phyloP scores from a whole-genome alignment of 495 filamentous ascomycete genomes.

The Neurospora sp. region DNA sequence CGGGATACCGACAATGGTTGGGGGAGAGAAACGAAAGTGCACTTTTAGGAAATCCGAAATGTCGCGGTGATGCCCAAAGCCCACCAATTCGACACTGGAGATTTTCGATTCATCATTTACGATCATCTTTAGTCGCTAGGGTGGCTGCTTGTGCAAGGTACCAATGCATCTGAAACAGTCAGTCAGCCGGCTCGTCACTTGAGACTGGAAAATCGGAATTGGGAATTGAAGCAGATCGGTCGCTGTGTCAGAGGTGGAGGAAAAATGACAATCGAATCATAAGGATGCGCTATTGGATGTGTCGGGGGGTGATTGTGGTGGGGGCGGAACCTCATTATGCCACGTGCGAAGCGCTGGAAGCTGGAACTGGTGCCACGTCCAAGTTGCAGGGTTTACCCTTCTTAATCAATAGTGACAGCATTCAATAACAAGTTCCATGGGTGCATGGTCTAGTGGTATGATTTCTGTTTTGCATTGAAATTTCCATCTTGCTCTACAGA shows the following conservation, averaged over 20 bases:
- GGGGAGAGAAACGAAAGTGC: background rate
- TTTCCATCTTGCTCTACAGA: slow-evolving; percentile 2
- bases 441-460: slow-evolving; percentile 8
- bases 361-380: background rate
- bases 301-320: background rate
- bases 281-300: background rate
- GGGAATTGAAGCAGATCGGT: background rate
- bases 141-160: background rate
- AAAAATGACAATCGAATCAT: background rate
- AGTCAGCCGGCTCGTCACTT: background rate
- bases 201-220: background rate
- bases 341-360: background rate
- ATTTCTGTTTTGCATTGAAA: slow-evolving; percentile 9
- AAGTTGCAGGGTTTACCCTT: background rate
- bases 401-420: background rate
- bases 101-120: background rate
- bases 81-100: background rate
- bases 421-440: background rate
- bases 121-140: background rate
- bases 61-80: background rate
- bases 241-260: background rate
- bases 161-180: background rate
- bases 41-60: background rate
- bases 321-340: background rate
- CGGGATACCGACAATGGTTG: background rate